These are phyloP conservation scores for Globisporangium heterothallicum DNA, from an alignment of 352 stramenopile genomes.

Conservation along the genomic window DNA sequence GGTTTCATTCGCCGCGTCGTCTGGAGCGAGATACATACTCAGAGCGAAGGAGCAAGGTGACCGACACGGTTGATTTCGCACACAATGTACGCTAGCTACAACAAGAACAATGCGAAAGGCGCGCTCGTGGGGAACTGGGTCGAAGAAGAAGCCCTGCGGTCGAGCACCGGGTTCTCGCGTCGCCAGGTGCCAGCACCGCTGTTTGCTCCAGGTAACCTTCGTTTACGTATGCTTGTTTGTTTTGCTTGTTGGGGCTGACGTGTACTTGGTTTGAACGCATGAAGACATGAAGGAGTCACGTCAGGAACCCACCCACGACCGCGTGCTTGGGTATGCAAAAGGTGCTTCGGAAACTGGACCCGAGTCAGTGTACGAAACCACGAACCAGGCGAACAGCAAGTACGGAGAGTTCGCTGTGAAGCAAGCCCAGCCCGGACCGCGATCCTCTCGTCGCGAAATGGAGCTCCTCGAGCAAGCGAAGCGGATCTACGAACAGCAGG, in stretches of 20 bases:
- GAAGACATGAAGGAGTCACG: slow-evolving; percentile 38
- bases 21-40: no score
- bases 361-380: slow-evolving; percentile 44
- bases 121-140: slow-evolving; percentile 83
- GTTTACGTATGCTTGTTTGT: not conserved
- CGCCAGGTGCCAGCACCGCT: slow-evolving; percentile 37
- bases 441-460: slow-evolving; percentile 37
- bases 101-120: slow-evolving; percentile 77
- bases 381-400: slow-evolving; percentile 41
- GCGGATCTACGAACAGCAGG: slow-evolving; percentile 29
- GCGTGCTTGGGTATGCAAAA: slow-evolving; percentile 40
- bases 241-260: not conserved
- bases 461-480: slow-evolving; percentile 37
- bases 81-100: slow-evolving; percentile 60
- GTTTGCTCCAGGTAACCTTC: slow-evolving; percentile 23
- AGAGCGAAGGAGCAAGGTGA: no score
- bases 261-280: no score
- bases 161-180: slow-evolving; percentile 50
- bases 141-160: slow-evolving; percentile 67
- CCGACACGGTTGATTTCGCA: slow-evolving; percentile 3
- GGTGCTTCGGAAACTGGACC: not conserved
- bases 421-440: slow-evolving; percentile 21
- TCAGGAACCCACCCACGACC: slow-evolving; percentile 40
- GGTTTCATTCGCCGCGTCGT: no score
- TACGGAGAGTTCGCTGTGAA: slow-evolving; percentile 40